Conservation (phyloP, 108 stramenopile genomes). For the Seminavis robusta region DNA sequence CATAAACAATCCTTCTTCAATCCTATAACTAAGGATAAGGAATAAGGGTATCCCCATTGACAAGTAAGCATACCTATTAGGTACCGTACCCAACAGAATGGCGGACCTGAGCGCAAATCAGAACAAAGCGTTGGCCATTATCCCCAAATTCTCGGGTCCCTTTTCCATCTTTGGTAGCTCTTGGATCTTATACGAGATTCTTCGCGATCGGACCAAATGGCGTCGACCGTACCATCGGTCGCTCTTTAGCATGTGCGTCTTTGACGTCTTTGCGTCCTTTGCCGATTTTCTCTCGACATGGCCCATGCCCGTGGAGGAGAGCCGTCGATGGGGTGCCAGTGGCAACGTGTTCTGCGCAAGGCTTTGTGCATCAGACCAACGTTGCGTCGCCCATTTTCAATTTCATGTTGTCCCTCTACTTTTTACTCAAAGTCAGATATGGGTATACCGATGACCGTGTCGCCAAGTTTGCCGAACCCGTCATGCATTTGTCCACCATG, state of each 20-base stretch:
- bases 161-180: neutral
- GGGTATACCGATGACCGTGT: constrained; percentile 20
- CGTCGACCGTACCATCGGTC: constrained; percentile 24
- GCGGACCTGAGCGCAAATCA: too few species aligned
- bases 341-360: constrained; percentile 38
- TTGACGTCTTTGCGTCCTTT: constrained; percentile 17
- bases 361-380: constrained; percentile 45
- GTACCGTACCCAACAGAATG: too few species aligned
- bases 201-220: constrained; percentile 3
- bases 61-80: too few species aligned
- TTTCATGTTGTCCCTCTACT: constrained; percentile 35
- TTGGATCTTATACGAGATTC: constrained; percentile 8
- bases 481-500: constrained; percentile 30
- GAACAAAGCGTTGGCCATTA: neutral
- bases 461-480: constrained; percentile 21
- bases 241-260: constrained; percentile 20
- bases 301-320: constrained; percentile 40
- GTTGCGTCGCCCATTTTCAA: constrained; percentile 42
- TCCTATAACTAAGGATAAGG: too few species aligned
- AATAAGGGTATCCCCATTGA: too few species aligned
- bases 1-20: too few species aligned
- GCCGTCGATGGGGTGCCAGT: constrained; percentile 20
- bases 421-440: constrained; percentile 35
- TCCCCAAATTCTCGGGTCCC: neutral
- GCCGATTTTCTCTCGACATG: constrained; percentile 30